These are phyloP conservation scores for Psidium friedrichsthalianum DNA, from an alignment of 345 rosid genomes.

Conservation along the genomic window DNA sequence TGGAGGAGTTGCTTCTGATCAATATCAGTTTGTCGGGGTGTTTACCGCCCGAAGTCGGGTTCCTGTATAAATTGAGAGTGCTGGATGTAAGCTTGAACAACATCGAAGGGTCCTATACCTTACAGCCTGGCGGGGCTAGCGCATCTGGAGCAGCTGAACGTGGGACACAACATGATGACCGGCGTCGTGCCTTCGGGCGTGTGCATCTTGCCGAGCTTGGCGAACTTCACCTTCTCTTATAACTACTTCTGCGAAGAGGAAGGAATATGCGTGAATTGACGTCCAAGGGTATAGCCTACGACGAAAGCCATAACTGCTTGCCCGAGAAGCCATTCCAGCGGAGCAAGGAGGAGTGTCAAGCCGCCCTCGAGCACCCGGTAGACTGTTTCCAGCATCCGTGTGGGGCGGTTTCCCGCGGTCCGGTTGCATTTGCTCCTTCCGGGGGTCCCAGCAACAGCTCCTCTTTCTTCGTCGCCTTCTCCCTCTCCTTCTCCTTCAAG, in stretches of 20 bases:
- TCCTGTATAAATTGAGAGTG: slow-evolving; percentile 60
- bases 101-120: slow-evolving; percentile 74
- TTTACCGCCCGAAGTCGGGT: slow-evolving; percentile 78
- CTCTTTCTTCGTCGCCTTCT: slow-evolving; percentile 4
- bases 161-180: slow-evolving; percentile 62
- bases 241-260: slow-evolving; percentile 84
- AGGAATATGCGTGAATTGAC: slow-evolving; percentile 61
- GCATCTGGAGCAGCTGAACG: slow-evolving; percentile 57
- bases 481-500: slow-evolving; percentile 17
- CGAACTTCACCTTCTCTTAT: slow-evolving; percentile 56
- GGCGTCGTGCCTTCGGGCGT: slow-evolving; percentile 60
- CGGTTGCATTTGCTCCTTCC: slow-evolving; percentile 8
- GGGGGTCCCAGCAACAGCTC: slow-evolving; percentile 14
- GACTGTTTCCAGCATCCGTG: slow-evolving; percentile 53
- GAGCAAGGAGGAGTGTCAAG: slow-evolving; percentile 46
- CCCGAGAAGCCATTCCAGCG: slow-evolving; percentile 64
- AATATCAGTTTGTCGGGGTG: slow-evolving; percentile 76
- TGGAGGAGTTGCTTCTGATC: slow-evolving; percentile 66
- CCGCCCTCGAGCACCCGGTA: slow-evolving; percentile 50
- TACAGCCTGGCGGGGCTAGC: slow-evolving; percentile 73
- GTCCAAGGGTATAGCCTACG: slow-evolving; percentile 36
- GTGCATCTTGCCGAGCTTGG: slow-evolving; percentile 54
- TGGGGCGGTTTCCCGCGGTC: neutral
- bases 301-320: slow-evolving; percentile 69
- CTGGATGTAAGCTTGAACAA: slow-evolving; percentile 72